A percentile compares a stretch with the other conserved stretches of the same genome.
These are phyloP conservation scores for Gnaphalium uliginosum DNA, from an alignment of 129 eudicot species.

Conservation along the genomic window DNA sequence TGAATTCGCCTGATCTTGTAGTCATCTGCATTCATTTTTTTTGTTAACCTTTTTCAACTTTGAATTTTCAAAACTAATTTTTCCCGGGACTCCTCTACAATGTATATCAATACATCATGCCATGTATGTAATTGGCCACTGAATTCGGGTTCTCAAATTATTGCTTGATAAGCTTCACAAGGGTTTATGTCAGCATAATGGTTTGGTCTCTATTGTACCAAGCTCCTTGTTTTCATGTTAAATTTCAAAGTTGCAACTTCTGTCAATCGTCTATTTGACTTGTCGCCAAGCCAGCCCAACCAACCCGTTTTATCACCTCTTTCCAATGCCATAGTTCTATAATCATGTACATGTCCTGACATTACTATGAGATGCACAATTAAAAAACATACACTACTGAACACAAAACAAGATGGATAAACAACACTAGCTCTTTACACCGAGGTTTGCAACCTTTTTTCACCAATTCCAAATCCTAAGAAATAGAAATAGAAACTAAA, in stretches of 20 bases:
- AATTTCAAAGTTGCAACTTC: neutral
- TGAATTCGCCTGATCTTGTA: neutral
- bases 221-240: neutral
- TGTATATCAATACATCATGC: too few species aligned
- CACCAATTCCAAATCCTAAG: neutral
- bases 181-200: neutral
- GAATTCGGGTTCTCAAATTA: neutral
- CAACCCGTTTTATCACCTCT: neutral
- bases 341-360: constrained; percentile 9
- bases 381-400: neutral
- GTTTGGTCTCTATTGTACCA: neutral
- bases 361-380: neutral
- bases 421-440: neutral
- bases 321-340: constrained; percentile 3
- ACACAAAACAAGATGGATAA: neutral
- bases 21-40: too few species aligned
- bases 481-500: neutral
- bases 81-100: too few species aligned
- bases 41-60: too few species aligned
- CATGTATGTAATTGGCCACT: too few species aligned
- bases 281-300: too few species aligned
- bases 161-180: neutral
- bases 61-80: too few species aligned
- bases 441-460: constrained; percentile 12
- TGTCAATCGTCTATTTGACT: too few species aligned